These are phyloP conservation scores for Elsinoe perseae DNA, from an alignment of 2,329 filamentous ascomycete genomes.

Conservation along the genomic window DNA sequence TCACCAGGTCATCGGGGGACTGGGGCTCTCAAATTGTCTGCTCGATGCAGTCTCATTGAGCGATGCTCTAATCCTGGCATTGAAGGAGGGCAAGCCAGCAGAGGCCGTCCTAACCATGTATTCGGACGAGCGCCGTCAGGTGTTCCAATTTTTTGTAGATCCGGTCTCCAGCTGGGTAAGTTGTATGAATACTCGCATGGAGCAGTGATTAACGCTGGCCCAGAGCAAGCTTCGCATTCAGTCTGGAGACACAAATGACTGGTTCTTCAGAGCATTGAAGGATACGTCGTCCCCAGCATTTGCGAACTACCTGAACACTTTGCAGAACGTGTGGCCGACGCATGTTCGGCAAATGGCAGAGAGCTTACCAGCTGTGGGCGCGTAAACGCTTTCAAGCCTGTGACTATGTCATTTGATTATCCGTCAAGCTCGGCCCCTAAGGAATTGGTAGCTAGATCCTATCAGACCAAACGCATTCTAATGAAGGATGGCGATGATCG, in stretches of 20 bases:
- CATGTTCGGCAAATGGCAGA: not conserved
- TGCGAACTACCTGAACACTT: not conserved
- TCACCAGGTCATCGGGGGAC: constrained; percentile 13
- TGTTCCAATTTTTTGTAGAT: constrained; percentile 29
- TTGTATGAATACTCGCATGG: no score
- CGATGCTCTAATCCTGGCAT: constrained; percentile 13
- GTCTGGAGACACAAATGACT: not conserved
- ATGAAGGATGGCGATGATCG: no score
- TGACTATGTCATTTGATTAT: no score
- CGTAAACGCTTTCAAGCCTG: no score
- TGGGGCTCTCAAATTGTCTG: constrained; percentile 18
- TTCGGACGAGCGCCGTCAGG: constrained; percentile 27
- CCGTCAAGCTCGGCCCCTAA: no score
- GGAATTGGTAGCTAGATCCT: no score
- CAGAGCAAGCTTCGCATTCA: constrained; percentile 3
- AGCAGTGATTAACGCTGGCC: not conserved
- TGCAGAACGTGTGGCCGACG: constrained; percentile 3
- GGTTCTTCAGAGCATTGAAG: constrained; percentile 5
- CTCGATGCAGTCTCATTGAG: constrained; percentile 15
- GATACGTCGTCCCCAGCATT: constrained; percentile 1
- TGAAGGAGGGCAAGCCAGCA: constrained; percentile 17
- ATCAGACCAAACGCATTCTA: no score
- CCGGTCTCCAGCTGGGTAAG: constrained; percentile 9
- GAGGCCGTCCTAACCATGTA: constrained; percentile 27
- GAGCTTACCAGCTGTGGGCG: not conserved